Conservation (phyloP, 106 monocot species). For the Dioscorea alata region DNA sequence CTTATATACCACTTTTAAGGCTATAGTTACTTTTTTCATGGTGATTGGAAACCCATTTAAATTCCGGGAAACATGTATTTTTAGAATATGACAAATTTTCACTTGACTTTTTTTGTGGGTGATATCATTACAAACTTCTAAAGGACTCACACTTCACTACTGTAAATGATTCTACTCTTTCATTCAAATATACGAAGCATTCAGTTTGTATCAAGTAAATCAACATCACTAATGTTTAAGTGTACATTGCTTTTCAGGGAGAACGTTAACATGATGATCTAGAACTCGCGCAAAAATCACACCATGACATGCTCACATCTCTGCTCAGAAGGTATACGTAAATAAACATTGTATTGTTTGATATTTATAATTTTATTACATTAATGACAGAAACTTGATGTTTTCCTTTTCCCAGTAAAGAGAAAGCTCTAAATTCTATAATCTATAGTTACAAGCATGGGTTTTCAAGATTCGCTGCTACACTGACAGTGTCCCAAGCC, state of each 20-base stretch:
- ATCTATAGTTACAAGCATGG: slow-evolving; percentile 55
- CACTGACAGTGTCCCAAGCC: slow-evolving; percentile 40
- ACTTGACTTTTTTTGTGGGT: not conserved
- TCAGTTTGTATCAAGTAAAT: too few species aligned
- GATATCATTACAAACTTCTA: not conserved
- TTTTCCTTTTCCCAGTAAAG: slow-evolving; percentile 27
- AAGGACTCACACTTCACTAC: too few species aligned
- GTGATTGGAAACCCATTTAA: not conserved
- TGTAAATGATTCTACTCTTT: too few species aligned
- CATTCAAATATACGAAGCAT: too few species aligned
- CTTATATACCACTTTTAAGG: not conserved
- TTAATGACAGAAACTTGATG: not conserved
- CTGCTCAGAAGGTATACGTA: slow-evolving; percentile 19
- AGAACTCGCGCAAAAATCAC: slow-evolving; percentile 9
- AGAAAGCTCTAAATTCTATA: slow-evolving; percentile 29
- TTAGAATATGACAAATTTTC: not conserved
- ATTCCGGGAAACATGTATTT: not conserved
- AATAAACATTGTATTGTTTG: too few species aligned
- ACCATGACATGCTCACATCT: slow-evolving; percentile 24
- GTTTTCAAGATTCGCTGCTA: slow-evolving; percentile 54
- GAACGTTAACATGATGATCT: slow-evolving; percentile 26
- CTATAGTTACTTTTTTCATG: not conserved
- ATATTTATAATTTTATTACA: not conserved
- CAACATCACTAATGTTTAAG: not conserved
- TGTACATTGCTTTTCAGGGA: slow-evolving; percentile 31